Percentiles rank a stretch among this genome's conserved stretches.
These are phyloP conservation scores for Scopulariopsis brevicaulis DNA, from an alignment of 2,329 filamentous ascomycete species.

Conservation along the genomic window DNA sequence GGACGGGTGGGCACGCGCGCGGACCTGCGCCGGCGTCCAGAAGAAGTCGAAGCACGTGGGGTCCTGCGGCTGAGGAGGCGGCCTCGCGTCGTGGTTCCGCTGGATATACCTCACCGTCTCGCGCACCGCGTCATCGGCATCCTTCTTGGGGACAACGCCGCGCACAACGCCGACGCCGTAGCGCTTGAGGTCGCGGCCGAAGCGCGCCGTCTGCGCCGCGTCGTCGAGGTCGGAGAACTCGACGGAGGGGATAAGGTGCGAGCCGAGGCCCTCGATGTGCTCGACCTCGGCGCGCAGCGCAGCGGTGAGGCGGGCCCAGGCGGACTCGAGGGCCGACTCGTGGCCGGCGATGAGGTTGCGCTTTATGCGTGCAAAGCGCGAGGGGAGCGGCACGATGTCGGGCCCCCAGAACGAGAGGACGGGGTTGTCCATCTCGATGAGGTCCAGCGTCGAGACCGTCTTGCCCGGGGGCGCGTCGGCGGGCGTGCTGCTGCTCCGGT, in stretches of 20 bases:
- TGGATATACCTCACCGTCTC: slow-evolving; percentile 42
- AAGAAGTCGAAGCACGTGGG: slow-evolving; percentile 65
- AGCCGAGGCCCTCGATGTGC: slow-evolving; percentile 36
- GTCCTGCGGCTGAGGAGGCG: slow-evolving; percentile 45
- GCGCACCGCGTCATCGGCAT: slow-evolving; percentile 46
- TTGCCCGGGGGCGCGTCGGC: slow-evolving; percentile 1
- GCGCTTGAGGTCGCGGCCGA: slow-evolving; percentile 19
- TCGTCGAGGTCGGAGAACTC: slow-evolving; percentile 38
- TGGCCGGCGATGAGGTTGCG: slow-evolving; percentile 39
- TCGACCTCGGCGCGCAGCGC: slow-evolving; percentile 39
- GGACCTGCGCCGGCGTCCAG: slow-evolving; percentile 60
- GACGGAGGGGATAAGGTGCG: slow-evolving; percentile 43
- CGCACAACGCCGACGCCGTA: slow-evolving; percentile 55
- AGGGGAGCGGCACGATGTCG: slow-evolving; percentile 45
- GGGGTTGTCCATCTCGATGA: slow-evolving; percentile 30
- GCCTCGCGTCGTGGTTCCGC: slow-evolving; percentile 1
- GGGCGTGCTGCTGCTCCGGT: background rate
- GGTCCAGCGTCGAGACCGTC: slow-evolving; percentile 1
- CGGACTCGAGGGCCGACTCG: slow-evolving; percentile 41
- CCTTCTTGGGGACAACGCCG: slow-evolving; percentile 45
- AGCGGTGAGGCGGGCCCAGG: slow-evolving; percentile 40
- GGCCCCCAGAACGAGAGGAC: slow-evolving; percentile 46
- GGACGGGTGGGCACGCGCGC: slow-evolving; percentile 54
- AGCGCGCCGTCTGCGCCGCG: slow-evolving; percentile 10
- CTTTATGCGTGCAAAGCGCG: slow-evolving; percentile 46